Conservation (phyloP, 2,329 filamentous ascomycete species). For the Neospermospora avenae region DNA sequence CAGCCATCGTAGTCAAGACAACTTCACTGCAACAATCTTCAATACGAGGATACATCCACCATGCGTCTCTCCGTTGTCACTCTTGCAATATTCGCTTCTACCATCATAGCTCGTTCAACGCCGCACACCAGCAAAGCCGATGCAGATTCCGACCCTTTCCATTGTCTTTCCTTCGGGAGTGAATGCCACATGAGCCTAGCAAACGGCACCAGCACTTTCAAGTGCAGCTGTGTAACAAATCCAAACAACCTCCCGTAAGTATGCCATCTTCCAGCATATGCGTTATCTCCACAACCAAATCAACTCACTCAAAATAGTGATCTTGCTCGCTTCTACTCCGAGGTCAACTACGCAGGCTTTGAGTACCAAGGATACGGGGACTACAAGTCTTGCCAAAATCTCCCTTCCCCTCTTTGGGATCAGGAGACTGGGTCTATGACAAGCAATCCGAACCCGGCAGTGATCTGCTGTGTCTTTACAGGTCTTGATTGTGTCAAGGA, state of each 20-base stretch:
- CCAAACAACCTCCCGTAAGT: background rate
- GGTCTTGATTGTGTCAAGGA: background rate
- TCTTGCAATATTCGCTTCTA: background rate
- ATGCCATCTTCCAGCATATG: background rate
- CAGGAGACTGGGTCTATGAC: slow-evolving; percentile 3
- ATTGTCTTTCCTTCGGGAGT: background rate
- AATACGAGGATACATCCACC: background rate
- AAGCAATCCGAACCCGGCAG: background rate
- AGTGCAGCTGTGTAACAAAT: background rate
- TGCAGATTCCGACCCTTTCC: background rate
- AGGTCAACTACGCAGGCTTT: background rate
- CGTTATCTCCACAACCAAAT: background rate
- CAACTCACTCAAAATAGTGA: background rate
- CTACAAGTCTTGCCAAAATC: slow-evolving; percentile 7
- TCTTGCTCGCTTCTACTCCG: slow-evolving; percentile 3
- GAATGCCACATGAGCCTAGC: background rate
- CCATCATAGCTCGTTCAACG: background rate
- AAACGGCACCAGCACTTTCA: background rate
- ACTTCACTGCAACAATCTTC: background rate
- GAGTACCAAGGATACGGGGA: slow-evolving; percentile 9
- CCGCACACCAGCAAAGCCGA: background rate
- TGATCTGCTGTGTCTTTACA: slow-evolving; percentile 10
- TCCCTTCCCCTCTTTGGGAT: slow-evolving; percentile 1
- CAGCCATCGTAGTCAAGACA: background rate
- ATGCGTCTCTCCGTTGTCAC: background rate